Conservation (phyloP, 805 yeast genomes). For the Yamadazyma olivae region DNA sequence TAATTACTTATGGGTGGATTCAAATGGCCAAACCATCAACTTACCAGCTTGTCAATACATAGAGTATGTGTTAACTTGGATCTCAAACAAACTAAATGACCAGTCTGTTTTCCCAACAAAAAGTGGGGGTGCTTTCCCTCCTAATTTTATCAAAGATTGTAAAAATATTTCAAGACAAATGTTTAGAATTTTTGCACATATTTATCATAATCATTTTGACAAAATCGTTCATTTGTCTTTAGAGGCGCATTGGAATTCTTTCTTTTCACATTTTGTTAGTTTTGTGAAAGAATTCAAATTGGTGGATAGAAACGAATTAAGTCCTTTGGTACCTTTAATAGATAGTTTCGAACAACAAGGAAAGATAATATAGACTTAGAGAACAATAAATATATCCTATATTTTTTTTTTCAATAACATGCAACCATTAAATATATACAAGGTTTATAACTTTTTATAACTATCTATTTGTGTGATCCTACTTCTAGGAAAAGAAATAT, state of each 20-base stretch:
- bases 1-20: slow-evolving; percentile 88
- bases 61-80: slow-evolving; percentile 89
- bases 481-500: slow-evolving; percentile 65
- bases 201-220: slow-evolving; percentile 93
- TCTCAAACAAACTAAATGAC: slow-evolving; percentile 81
- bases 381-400: too few relatives aligned
- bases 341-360: slow-evolving; percentile 84
- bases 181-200: slow-evolving; percentile 94
- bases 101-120: slow-evolving; percentile 90
- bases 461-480: not conserved
- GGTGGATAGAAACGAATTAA: slow-evolving; percentile 74
- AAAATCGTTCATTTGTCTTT: slow-evolving; percentile 85
- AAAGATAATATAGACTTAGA: slow-evolving; percentile 50
- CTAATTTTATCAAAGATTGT: slow-evolving; percentile 74
- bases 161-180: slow-evolving; percentile 87
- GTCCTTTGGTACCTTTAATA: slow-evolving; percentile 73
- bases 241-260: slow-evolving; percentile 98
- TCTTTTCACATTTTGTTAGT: slow-evolving; percentile 90
- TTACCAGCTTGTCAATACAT: slow-evolving; percentile 92
- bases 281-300: slow-evolving; percentile 81
- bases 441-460: not conserved
- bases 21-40: slow-evolving; percentile 70
- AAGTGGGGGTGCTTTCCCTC: slow-evolving; percentile 86
- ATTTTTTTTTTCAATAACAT: not conserved
- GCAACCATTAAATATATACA: slow-evolving; percentile 3